phyloP scores from a whole-genome alignment of 352 stramenopile genomes.

The Salisapilia sapeloensis region DNA sequence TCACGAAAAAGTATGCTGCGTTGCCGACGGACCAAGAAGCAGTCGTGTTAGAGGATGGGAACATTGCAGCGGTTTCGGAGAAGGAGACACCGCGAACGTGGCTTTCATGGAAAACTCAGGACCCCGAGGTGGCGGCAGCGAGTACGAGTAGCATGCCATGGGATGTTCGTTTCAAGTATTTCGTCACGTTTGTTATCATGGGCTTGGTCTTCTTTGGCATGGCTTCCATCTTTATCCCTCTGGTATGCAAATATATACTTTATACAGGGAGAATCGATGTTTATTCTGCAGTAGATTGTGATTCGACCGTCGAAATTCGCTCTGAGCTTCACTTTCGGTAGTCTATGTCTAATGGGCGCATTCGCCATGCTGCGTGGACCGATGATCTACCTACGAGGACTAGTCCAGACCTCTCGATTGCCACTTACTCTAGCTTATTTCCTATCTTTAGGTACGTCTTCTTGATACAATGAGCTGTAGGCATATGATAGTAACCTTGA shows the following conservation, averaged over 20 bases:
- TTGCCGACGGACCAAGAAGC: conserved; percentile 2
- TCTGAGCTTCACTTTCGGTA: conserved; percentile 65
- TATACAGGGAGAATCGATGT: not conserved
- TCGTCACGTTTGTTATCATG: conserved; percentile 54
- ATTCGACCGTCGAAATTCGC: conserved; percentile 71
- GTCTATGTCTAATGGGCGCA: conserved; percentile 52
- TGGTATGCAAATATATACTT: conserved; percentile 9
- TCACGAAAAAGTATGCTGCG: conserved; percentile 15
- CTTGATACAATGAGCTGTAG: not conserved
- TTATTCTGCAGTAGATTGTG: conserved; percentile 31
- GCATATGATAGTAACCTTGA: not conserved
- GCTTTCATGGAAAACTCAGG: conserved; percentile 8
- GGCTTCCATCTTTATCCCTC: conserved; percentile 55
- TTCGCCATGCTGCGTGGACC: conserved; percentile 68
- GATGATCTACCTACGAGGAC: conserved; percentile 22
- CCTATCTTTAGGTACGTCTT: conserved; percentile 33
- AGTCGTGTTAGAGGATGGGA: conserved; percentile 6
- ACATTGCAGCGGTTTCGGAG: conserved; percentile 10
- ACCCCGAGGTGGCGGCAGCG: conserved; percentile 23
- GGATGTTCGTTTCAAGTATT: conserved; percentile 69
- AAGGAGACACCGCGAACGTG: conserved; percentile 24
- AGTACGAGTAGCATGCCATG: conserved; percentile 27
- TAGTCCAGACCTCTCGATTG: conserved; percentile 47
- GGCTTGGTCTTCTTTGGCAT: conserved; percentile 70
- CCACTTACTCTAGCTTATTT: conserved; percentile 54